These are phyloP conservation scores for Suillus decipiens DNA, from an alignment of 768 basidiomycete genomes.

Conservation along the genomic window DNA sequence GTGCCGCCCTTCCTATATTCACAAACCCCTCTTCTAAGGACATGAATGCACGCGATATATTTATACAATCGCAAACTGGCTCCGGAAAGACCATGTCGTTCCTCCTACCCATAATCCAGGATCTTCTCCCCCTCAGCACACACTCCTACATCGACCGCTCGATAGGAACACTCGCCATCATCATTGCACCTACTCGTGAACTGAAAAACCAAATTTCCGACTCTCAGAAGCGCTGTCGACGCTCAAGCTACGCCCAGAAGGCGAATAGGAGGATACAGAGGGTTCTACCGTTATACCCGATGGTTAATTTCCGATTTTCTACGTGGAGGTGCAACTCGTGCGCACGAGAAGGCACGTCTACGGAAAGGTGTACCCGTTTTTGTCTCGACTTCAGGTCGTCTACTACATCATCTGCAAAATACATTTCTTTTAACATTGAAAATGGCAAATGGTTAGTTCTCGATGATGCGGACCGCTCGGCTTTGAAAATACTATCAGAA, in stretches of 20 bases:
- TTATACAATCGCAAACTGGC: slow-evolving; percentile 96
- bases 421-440: slow-evolving; percentile 88
- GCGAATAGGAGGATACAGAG: slow-evolving; percentile 53
- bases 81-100: slow-evolving; percentile 96
- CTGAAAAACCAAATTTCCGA: slow-evolving; percentile 96
- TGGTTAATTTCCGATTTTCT: slow-evolving; percentile 95
- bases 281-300: slow-evolving; percentile 60
- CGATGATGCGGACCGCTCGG: slow-evolving; percentile 97
- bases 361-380: slow-evolving; percentile 95
- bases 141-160: slow-evolving; percentile 94
- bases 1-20: slow-evolving; percentile 66
- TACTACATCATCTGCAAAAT: slow-evolving; percentile 96
- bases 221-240: slow-evolving; percentile 80
- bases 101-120: slow-evolving; percentile 92
- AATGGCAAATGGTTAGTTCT: slow-evolving; percentile 96
- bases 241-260: slow-evolving; percentile 67
- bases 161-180: slow-evolving; percentile 91
- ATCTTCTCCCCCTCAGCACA: slow-evolving; percentile 85
- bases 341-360: slow-evolving; percentile 94
- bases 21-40: slow-evolving; percentile 42
- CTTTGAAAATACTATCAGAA: slow-evolving; percentile 93
- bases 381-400: slow-evolving; percentile 91
- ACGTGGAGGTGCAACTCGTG: slow-evolving; percentile 90
- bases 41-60: slow-evolving; percentile 65
- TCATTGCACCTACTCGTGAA: slow-evolving; percentile 94